phyloP scores from a whole-genome alignment of 2,329 filamentous ascomycete species.

The Sclerotiophoma versabilis region DNA sequence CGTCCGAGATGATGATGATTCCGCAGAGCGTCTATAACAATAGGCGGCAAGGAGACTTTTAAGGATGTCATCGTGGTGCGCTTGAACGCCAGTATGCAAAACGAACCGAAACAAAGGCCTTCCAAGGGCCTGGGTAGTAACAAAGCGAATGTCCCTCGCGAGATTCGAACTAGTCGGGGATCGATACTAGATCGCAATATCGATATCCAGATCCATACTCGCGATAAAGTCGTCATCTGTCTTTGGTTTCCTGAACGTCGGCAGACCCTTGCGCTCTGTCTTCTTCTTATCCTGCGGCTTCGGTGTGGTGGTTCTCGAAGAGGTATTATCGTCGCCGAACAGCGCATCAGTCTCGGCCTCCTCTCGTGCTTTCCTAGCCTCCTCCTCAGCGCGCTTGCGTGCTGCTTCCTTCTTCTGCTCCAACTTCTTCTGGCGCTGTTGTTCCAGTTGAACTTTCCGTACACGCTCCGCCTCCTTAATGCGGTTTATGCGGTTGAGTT shows the following conservation, averaged over 20 bases:
- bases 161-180: no score
- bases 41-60: not conserved
- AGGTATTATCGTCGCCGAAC: constrained; percentile 51
- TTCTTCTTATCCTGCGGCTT: constrained; percentile 63
- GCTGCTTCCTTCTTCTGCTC: constrained; percentile 55
- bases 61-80: not conserved
- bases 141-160: not conserved
- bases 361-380: constrained; percentile 55
- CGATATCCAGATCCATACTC: constrained; percentile 86
- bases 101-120: not conserved
- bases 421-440: constrained; percentile 57
- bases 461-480: constrained; percentile 85
- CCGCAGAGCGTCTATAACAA: not conserved
- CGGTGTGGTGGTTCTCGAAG: constrained; percentile 50
- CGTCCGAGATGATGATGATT: not conserved
- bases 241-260: constrained; percentile 76
- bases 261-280: constrained; percentile 60
- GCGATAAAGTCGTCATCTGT: constrained; percentile 95
- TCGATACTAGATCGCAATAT: constrained; percentile 75
- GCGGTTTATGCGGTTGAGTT: constrained; percentile 85
- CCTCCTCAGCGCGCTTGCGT: constrained; percentile 56
- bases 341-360: constrained; percentile 54
- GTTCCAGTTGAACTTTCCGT: constrained; percentile 86
- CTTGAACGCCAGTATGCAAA: constrained; percentile 10
- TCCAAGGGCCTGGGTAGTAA: not conserved